A percentile compares a stretch with the other conserved stretches of the same genome.
phyloP scores from a whole-genome alignment of 1,284 basidiomycete species.

The Ceratorhiza oryzae-sativae region DNA sequence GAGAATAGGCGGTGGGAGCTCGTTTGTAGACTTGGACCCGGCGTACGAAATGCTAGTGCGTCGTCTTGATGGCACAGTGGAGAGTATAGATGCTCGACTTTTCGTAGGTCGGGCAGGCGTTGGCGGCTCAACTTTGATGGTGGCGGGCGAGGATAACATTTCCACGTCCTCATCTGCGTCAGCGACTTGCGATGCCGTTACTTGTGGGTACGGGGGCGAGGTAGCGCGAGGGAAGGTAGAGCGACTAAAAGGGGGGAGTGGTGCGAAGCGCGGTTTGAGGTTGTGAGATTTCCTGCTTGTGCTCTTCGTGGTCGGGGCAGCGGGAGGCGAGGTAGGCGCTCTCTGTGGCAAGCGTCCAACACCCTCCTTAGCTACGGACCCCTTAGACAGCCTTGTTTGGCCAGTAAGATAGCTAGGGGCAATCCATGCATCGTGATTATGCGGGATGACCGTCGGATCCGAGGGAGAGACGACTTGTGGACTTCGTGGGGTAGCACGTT shows the following conservation, averaged over 20 bases:
- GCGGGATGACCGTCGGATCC: constrained; percentile 16
- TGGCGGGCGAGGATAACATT: not conserved
- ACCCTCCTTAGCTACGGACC: not conserved
- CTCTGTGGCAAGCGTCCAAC: not conserved
- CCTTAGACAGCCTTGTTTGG: not conserved
- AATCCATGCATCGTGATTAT: constrained; percentile 31
- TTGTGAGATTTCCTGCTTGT: not conserved
- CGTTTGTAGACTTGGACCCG: not conserved
- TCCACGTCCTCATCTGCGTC: constrained; percentile 32
- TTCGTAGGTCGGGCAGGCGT: constrained; percentile 10
- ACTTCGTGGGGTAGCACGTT: not conserved
- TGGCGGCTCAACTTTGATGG: constrained; percentile 15
- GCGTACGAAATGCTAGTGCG: not conserved
- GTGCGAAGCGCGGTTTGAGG: not conserved
- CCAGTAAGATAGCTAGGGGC: constrained; percentile 15
- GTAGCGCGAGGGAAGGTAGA: not conserved
- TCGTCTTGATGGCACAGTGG: not conserved
- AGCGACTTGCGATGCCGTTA: constrained; percentile 32
- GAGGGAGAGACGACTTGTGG: not conserved
- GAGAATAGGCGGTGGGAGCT: not conserved
- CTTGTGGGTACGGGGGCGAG: constrained; percentile 5
- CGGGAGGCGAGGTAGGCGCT: not conserved
- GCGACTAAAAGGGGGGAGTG: not conserved
- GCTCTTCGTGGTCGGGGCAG: not conserved
- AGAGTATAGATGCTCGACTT: constrained; percentile 1